phyloP scores from a whole-genome alignment of 352 stramenopile genomes.

The Aphanomyces astaci region DNA sequence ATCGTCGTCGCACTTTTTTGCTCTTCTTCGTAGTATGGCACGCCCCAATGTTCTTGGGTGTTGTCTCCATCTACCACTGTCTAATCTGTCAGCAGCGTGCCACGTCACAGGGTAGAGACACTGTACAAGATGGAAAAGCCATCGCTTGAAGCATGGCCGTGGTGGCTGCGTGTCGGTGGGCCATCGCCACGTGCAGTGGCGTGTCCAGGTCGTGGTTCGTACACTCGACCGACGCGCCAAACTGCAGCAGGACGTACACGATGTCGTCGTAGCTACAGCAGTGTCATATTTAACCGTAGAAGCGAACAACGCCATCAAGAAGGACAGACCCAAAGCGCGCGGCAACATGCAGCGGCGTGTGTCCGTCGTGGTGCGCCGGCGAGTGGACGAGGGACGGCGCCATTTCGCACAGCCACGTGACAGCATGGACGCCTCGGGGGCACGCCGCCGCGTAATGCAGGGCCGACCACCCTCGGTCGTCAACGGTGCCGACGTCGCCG shows the following conservation, averaged over 20 bases:
- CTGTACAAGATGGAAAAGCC: no score
- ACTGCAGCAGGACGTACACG: constrained; percentile 44
- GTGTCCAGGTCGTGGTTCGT: not conserved
- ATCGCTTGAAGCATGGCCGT: not conserved
- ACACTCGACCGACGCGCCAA: constrained; percentile 34
- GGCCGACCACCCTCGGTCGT: constrained; percentile 54
- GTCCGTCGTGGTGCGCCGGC: constrained; percentile 39
- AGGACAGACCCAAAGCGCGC: constrained; percentile 42
- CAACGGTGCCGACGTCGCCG: constrained; percentile 27
- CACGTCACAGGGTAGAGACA: no score
- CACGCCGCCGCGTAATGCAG: constrained; percentile 57
- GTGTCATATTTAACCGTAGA: not conserved
- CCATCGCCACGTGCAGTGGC: not conserved
- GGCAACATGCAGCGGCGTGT: constrained; percentile 56
- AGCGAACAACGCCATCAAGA: not conserved
- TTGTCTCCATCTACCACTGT: not conserved
- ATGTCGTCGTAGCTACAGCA: constrained; percentile 26
- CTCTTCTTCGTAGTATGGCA: not conserved
- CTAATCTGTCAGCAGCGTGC: no score
- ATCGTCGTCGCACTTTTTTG: no score
- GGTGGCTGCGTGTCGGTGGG: not conserved
- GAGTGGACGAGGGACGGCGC: constrained; percentile 40
- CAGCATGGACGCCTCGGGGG: constrained; percentile 28
- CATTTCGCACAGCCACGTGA: constrained; percentile 53
- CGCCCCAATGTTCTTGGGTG: not conserved